A percentile compares a stretch with the other conserved stretches of the same genome.
phyloP scores from a whole-genome alignment of 2,329 filamentous ascomycete genomes.

The Fusarium azukiicola region DNA sequence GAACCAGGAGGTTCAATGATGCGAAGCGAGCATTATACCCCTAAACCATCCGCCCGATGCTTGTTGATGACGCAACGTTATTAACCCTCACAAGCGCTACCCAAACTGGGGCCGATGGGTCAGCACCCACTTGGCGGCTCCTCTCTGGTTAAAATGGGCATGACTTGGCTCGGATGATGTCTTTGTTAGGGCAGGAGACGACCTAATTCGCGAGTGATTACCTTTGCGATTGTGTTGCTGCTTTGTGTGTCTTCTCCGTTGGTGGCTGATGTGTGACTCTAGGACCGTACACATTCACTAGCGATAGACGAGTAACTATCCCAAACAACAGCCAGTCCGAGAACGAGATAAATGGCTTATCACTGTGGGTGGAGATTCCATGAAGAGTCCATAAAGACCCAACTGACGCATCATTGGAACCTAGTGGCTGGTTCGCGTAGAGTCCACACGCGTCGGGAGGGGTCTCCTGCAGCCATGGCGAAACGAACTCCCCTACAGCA shows the following conservation, averaged over 20 bases:
- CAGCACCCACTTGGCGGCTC: neutral
- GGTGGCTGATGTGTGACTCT: no score
- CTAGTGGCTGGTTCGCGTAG: neutral
- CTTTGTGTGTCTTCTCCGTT: neutral
- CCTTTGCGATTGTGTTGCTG: neutral
- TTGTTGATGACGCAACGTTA: neutral
- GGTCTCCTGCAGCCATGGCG: neutral
- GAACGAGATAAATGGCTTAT: no score
- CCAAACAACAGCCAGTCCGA: no score
- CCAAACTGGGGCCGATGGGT: neutral
- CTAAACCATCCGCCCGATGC: neutral
- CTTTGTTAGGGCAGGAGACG: neutral
- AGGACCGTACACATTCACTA: no score
- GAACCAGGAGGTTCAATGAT: neutral
- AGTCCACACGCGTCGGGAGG: neutral
- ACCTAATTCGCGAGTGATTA: neutral
- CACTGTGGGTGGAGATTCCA: no score
- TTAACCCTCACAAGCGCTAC: neutral
- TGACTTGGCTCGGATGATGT: neutral
- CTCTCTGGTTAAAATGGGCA: neutral
- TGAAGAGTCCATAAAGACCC: no score
- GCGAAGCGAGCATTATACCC: constrained; percentile 1
- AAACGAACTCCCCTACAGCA: neutral
- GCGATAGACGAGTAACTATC: no score
- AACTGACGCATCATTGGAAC: neutral